These are phyloP conservation scores for bread wheat (Triticum aestivum) DNA, from an alignment of 176 grass and related monocot species.

Conservation along the genomic window IWGSC_CS_RefSeq_v2.1 NC_057795.1:459112297-459112796, in stretches of 20 bases:
- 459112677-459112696: not conserved
- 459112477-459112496: not conserved
- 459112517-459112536: slow-evolving; percentile 1
- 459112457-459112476: slow-evolving; percentile 65
- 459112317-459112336: slow-evolving; percentile 72
- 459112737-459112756: too few species aligned
- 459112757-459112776: too few species aligned
- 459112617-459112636: not conserved
- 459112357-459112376: slow-evolving; percentile 70
- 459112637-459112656: not conserved
- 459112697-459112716: too few species aligned
- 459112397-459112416: slow-evolving; percentile 78
- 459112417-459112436: slow-evolving; percentile 68
- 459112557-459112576: not conserved
- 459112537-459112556: not conserved
- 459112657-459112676: slow-evolving; percentile 1
- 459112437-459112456: slow-evolving; percentile 65
- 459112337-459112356: slow-evolving; percentile 42
- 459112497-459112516: not conserved
- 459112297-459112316: slow-evolving; percentile 68
- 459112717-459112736: too few species aligned
- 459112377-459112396: slow-evolving; percentile 72
- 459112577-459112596: not conserved
- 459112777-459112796: too few species aligned
- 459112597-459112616: not conserved